Conservation (phyloP, 192 early-diverging fungal genomes). For the Jimgerdemannia lactiflua region DNA sequence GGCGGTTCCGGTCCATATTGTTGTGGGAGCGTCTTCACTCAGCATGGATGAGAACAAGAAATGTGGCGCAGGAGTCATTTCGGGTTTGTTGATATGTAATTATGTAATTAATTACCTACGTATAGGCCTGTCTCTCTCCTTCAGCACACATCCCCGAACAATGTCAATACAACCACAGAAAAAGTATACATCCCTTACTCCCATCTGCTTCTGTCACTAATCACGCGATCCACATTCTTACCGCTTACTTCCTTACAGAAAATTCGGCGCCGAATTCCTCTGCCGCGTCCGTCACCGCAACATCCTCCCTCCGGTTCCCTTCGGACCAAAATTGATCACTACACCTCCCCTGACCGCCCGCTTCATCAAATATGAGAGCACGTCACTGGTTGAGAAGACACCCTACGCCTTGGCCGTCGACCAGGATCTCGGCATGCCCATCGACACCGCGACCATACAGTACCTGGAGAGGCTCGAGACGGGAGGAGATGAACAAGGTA, state of each 20-base stretch:
- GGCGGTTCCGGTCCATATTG: no score
- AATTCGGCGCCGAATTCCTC: conserved; percentile 42
- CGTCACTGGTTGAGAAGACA: conserved; percentile 38
- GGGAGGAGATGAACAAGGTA: not conserved
- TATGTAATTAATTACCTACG: no score
- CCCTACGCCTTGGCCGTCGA: conserved; percentile 42
- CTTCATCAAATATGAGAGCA: conserved; percentile 41
- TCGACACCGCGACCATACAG: conserved; percentile 42
- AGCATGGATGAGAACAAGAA: no score
- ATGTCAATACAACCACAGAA: no score
- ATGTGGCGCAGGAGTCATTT: no score
- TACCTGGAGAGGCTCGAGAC: conserved; percentile 30
- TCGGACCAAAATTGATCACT: conserved; percentile 43
- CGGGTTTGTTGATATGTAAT: no score
- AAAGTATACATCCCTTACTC: no score
- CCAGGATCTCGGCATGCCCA: conserved; percentile 37
- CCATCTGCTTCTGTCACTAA: no score
- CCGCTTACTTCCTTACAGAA: conserved; percentile 14
- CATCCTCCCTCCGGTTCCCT: conserved; percentile 41
- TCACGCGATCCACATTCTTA: no score
- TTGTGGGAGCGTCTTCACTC: no score
- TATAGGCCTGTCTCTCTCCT: no score
- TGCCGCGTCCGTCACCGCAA: conserved; percentile 53
- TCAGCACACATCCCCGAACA: no score
- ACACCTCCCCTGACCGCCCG: conserved; percentile 40